Evolutionary conservation across 768 basidiomycete genomes (phyloP).

Genomic region (Tylopilus sp.): DNA sequence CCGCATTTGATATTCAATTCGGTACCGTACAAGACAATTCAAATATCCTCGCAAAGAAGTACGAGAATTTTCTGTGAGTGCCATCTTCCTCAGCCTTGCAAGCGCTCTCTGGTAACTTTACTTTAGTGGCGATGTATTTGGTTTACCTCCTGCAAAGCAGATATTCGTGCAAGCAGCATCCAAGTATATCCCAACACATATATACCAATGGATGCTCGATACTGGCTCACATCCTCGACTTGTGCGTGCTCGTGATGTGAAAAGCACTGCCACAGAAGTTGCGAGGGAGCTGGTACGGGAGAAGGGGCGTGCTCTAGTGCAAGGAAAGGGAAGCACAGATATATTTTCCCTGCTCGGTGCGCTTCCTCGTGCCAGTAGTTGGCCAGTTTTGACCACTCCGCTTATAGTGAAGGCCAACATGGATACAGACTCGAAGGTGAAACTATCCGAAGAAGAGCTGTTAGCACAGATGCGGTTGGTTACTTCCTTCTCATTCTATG

Average conservation of each 20-base stretch:
- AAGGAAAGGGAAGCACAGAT: conserved; percentile 11
- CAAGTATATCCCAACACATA: conserved; percentile 3
- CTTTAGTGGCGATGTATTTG: conserved; percentile 9
- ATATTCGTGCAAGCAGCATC: conserved; percentile 9
- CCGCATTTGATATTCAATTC: conserved; percentile 41
- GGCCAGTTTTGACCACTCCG: background rate
- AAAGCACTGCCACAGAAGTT: background rate
- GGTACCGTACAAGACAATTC: background rate
- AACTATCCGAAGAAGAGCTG: conserved; percentile 15
- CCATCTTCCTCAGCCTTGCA: too few species aligned
- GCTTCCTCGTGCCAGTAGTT: background rate
- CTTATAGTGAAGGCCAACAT: conserved; percentile 21
- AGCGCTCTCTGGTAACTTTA: background rate
- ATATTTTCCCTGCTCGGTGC: conserved; percentile 36
- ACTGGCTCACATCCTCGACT: background rate
- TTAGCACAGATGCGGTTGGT: conserved; percentile 15
- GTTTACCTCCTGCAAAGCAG: conserved; percentile 1
- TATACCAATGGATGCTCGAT: conserved; percentile 2
- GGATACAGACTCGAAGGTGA: conserved; percentile 16
- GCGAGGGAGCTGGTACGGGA: conserved; percentile 6
- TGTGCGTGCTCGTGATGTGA: background rate
- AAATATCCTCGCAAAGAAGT: conserved; percentile 3
- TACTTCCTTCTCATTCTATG: background rate
- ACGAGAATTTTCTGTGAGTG: conserved; percentile 10
- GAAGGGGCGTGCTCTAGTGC: conserved; percentile 4